These are phyloP conservation scores for Mycena albidolilacea DNA, from an alignment of 768 basidiomycete species.

Conservation along the genomic window DNA sequence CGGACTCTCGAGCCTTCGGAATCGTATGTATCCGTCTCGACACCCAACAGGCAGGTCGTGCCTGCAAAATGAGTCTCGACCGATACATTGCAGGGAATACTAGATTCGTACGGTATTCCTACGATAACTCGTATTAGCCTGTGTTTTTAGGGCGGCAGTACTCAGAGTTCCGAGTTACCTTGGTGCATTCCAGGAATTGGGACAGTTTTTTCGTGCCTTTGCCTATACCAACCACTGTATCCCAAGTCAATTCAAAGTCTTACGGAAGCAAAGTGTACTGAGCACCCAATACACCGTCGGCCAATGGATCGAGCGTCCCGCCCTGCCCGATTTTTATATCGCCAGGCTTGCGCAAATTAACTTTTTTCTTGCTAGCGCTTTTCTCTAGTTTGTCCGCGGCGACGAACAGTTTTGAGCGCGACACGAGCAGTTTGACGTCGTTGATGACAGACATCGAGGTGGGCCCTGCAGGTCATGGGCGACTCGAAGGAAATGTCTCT, in stretches of 20 bases:
- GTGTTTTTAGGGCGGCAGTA: not conserved
- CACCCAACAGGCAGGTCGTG: constrained; percentile 92
- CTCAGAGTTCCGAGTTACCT: constrained; percentile 65
- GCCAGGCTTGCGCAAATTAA: constrained; percentile 55
- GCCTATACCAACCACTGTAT: constrained; percentile 84
- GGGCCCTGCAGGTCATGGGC: constrained; percentile 57
- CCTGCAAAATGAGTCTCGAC: not conserved
- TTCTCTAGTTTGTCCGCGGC: constrained; percentile 70
- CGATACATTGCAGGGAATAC: no score
- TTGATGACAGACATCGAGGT: constrained; percentile 94
- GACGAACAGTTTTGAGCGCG: constrained; percentile 85
- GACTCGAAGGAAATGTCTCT: not conserved
- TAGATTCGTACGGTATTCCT: constrained; percentile 80
- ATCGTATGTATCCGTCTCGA: constrained; percentile 96
- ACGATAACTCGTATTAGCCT: constrained; percentile 26
- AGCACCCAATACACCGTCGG: constrained; percentile 94
- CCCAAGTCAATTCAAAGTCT: constrained; percentile 15
- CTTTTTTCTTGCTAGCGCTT: constrained; percentile 61
- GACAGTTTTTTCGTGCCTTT: constrained; percentile 90
- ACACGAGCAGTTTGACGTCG: constrained; percentile 84
- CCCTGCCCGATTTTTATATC: constrained; percentile 91
- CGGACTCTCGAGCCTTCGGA: constrained; percentile 88
- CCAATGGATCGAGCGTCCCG: constrained; percentile 96
- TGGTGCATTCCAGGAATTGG: constrained; percentile 90
- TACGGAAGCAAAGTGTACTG: not conserved